Evolutionary conservation across 1,284 basidiomycete species (phyloP).

Genomic region (Takashimella tepidaria): DNA sequence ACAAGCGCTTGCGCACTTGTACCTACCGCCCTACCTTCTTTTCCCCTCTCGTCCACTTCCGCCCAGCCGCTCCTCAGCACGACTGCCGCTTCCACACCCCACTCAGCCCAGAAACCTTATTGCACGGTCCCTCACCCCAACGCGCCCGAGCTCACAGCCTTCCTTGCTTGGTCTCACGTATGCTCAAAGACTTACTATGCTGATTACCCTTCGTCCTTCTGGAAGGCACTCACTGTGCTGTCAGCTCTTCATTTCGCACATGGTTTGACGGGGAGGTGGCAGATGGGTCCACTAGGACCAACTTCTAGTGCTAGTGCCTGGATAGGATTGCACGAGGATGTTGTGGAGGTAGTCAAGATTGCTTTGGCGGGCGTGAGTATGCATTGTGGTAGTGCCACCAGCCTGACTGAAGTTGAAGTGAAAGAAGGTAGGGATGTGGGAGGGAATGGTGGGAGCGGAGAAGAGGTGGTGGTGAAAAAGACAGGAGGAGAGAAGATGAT

Average conservation of each 20-base stretch:
- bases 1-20: too few species aligned
- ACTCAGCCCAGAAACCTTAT: too few species aligned
- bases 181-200: background rate
- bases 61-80: background rate
- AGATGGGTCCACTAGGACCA: background rate
- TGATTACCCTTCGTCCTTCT: background rate
- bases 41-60: too few species aligned
- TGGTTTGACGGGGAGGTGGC: background rate
- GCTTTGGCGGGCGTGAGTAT: background rate
- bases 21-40: background rate
- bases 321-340: background rate
- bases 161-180: background rate
- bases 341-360: background rate
- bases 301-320: background rate
- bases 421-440: background rate
- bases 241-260: background rate
- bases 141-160: background rate
- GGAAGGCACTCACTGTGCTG: background rate
- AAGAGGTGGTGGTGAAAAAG: too few species aligned
- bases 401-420: background rate
- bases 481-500: background rate
- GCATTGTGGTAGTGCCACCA: background rate
- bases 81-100: background rate
- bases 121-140: background rate
- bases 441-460: background rate